Base-by-base conservation (phyloP, 2,329 filamentous ascomycete species). In the Harringtonia aguacate region DNA sequence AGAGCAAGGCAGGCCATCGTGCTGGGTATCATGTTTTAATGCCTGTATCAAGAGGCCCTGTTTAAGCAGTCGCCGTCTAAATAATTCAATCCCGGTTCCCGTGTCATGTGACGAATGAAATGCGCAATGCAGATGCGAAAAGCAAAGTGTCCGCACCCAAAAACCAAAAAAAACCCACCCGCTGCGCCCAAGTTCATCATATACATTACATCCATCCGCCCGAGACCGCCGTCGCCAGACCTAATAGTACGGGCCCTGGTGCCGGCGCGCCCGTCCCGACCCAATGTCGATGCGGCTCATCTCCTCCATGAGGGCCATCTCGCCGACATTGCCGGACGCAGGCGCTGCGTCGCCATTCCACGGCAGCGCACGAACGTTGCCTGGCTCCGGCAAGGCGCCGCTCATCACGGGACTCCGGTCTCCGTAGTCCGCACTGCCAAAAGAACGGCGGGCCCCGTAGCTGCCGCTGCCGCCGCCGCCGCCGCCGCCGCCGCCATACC, bases 271-370 rank as follows among this genome's bases (percentile, higher is more conserved):
- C 46, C 77, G 65, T 4, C 77, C 78, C 21, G 66, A 66, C n/a
- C 79, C 79, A 50, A 83, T 73, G 53, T 83, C 77, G 48, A 83
- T 82, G 39, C 69, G 68, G 53, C 72, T 78, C 69, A 89, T 74
- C 62, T 89, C 84, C 50, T 86, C 70, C 61, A 83, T 73, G 42
- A 89, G 62, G 18, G 81, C 76, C 60, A 70, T 69, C 49, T 75
- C 67, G 45, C 71, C 70, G 22, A 62, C 60, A 15, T 58, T 62
- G 41, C 59, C 64, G 29, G 63, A 61, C 6, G 59, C 61, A n/a
- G n/a, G n/a, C 24, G 14, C 52, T 48, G 52, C 50, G 8, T n/a
- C 14, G n/a, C 22, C 22, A 9, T n/a, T 36, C 50, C 47, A 50
- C 17, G 46, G 41, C 30, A 49, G 31, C 5, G 42, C 45, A 20